phyloP scores from a whole-genome alignment of 2,329 filamentous ascomycete genomes.

The Alternaria gansuensis region DNA sequence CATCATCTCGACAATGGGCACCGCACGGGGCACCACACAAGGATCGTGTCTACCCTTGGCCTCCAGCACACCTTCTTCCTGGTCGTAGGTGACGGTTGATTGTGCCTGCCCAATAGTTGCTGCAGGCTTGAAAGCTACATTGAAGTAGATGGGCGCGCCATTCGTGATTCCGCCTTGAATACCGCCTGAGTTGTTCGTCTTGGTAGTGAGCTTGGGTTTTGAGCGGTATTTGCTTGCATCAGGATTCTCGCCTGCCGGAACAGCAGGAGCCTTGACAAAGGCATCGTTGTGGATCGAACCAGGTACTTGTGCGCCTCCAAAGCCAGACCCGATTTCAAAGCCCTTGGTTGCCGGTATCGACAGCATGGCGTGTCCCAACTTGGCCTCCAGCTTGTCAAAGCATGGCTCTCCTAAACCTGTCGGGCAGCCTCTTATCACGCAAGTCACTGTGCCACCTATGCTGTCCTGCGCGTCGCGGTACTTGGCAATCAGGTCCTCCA shows the following conservation, averaged over 20 bases:
- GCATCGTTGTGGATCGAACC: constrained; percentile 93
- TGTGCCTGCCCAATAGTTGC: constrained; percentile 93
- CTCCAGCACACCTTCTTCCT: constrained; percentile 76
- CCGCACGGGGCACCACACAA: constrained; percentile 86
- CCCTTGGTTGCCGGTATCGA: constrained; percentile 94
- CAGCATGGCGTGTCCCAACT: constrained; percentile 91
- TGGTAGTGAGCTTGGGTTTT: constrained; percentile 74
- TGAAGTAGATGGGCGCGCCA: constrained; percentile 92
- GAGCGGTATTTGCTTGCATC: constrained; percentile 49
- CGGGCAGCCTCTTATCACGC: constrained; percentile 86
- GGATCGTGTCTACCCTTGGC: constrained; percentile 96
- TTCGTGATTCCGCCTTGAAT: constrained; percentile 97
- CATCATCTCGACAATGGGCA: constrained; percentile 93
- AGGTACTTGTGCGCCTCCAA: constrained; percentile 83
- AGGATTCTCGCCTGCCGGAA: constrained; percentile 58
- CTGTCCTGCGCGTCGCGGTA: constrained; percentile 83
- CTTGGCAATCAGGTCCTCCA: constrained; percentile 80
- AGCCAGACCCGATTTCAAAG: constrained; percentile 94
- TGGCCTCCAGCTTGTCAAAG: constrained; percentile 95
- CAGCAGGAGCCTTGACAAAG: constrained; percentile 70
- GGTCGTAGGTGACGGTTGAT: constrained; percentile 81
- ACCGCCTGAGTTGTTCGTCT: constrained; percentile 94
- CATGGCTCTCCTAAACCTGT: constrained; percentile 89
- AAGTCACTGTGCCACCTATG: constrained; percentile 94
- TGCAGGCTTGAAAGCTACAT: constrained; percentile 91